Base-by-base conservation (phyloP, 352 stramenopile genomes). In the Phytophthora sojae region DNA sequence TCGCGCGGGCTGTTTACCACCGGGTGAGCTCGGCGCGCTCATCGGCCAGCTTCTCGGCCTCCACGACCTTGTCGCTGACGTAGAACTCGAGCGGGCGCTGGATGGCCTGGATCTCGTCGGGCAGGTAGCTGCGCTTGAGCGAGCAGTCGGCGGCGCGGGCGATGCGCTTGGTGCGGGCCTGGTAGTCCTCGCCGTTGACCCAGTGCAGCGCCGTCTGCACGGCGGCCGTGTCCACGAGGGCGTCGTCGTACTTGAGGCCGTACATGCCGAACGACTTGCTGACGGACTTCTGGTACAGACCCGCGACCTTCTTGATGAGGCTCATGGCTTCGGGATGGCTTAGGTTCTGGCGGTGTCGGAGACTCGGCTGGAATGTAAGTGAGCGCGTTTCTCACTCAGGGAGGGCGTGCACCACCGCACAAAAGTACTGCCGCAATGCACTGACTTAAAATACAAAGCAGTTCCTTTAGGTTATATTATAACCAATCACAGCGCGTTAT, bases 181-280 rank as follows among this genome's bases (percentile, higher is more conserved):
- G 79, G 75, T 93, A 92, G 25, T 95, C 84, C 21, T 94, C 86
- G 69, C 88, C 87, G 32, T 71, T 80, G 70, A 96, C 73, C 88
- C 87, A 95, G 76, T 93, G 73, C 42, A 96, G 77, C 30, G 90
- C 88, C 73, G 86, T 82, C 83, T 96, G 86, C 61, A 95, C 80
- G 61, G 89, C 85, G 39, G 81, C 75, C 64, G 88, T 91, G 67
- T 96, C 90, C 53, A 96, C 90, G 59, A 96, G 81, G 19, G 76
- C 80, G 63, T 96, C 90, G 64, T 96, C 89, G 73, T 96, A 96
- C 84, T 94, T 94, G 75, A 96, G 69, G 58, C 89, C 89, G 77
- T 95, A 94, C 85, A 89, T 74, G 57, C 73, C 75, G 39, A 96
- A 80, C 25, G 82, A 83, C 82, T 94, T 93, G 85, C 83, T 71